Base-by-base conservation (phyloP, 371 early-diverging fungal genomes). In the Mortierella polycephala region DNA sequence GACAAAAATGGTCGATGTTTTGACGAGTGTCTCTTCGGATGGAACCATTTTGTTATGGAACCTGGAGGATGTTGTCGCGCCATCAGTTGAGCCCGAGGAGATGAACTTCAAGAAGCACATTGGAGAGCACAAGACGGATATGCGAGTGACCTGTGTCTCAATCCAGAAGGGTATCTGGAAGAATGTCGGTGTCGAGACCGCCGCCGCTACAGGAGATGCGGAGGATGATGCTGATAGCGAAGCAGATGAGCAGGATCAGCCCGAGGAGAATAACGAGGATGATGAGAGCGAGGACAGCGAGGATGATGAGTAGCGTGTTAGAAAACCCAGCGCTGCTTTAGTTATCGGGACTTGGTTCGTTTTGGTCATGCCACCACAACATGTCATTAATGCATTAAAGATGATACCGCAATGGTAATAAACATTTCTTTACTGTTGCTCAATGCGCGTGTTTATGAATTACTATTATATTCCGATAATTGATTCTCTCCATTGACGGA, bases 1-100 rank as follows among this genome's bases (percentile, higher is more conserved):
- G 62, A 68, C 75, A 44, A 66, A 83, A 55, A 69, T 81, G 39
- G 74, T 84, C 2, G 70, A 84, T 44, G 62, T 94, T 0, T 65
- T 93, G 13, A 74, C 82, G 10, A 86, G 91, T 37, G 87, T 86
- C 10, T 93, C 94, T 7, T 91, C 93, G 0, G 93, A 94, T 68
- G 93, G 94, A 49, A 64, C 83, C 0, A 84, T 94, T 71, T 88
- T 91, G 71, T 84, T 87, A 54, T 94, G 95, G 95, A 87, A 86
- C 69, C 47, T 93, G 46, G 81, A 77, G 62, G 61, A 68, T 20
- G 80, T 51, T 49, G 57, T 69, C 5, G 49, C 56, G 9, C 81
- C 65, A 60, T 71, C 69, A 10, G 68, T 83, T 0, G 56, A 64
- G 7, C 64, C 67, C 1, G 75, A 82, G 51, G 80, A 62, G 44